These are phyloP conservation scores for Cryptococcus sp. DNA, from an alignment of 1,284 basidiomycete species.

Conservation along the genomic window DNA sequence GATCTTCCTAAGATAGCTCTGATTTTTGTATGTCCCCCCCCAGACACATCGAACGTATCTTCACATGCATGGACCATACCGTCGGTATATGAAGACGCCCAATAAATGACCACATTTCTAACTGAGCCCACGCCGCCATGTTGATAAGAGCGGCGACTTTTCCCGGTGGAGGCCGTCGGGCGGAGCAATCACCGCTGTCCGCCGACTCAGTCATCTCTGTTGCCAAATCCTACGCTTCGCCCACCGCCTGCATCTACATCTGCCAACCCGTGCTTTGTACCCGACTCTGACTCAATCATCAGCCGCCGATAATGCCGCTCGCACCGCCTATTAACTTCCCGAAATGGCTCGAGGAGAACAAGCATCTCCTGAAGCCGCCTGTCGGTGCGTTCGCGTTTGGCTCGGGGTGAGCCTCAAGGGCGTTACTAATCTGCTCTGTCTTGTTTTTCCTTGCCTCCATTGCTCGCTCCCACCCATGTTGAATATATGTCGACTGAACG, in stretches of 20 bases:
- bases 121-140: too few species aligned
- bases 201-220: not conserved
- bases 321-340: constrained; percentile 70
- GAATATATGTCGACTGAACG: not conserved
- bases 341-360: constrained; percentile 77
- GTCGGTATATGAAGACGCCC: too few species aligned
- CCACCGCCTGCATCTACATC: too few species aligned
- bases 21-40: too few species aligned
- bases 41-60: too few species aligned
- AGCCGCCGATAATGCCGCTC: constrained; percentile 22
- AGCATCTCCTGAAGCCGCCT: constrained; percentile 74
- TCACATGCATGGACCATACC: too few species aligned
- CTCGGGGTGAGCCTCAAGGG: not conserved
- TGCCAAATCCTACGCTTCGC: not conserved
- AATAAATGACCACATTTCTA: too few species aligned
- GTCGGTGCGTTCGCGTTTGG: constrained; percentile 56
- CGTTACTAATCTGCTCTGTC: not conserved
- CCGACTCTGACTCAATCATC: not conserved
- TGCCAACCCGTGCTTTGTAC: too few species aligned
- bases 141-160: too few species aligned
- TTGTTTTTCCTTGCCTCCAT: not conserved
- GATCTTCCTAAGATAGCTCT: too few species aligned
- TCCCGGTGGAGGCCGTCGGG: too few species aligned
- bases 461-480: not conserved
- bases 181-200: too few species aligned